Base-by-base conservation (phyloP, 2,329 filamentous ascomycete genomes). In the Ilyonectria destructans region DNA sequence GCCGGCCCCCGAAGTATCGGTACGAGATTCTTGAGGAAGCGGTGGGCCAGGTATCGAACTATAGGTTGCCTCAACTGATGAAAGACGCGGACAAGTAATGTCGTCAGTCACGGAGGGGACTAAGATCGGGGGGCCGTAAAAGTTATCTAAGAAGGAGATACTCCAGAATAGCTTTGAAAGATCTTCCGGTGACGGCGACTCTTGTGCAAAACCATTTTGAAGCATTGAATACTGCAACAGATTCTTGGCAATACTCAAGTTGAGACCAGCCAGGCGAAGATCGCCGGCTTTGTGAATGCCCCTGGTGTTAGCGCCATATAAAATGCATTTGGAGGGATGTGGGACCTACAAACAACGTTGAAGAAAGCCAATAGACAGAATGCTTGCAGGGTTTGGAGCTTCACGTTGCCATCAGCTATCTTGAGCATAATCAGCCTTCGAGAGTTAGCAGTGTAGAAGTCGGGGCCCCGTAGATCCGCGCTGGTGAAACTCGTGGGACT, bases 371-470 rank as follows among this genome's bases (percentile, higher is more conserved):
- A 1, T 0, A 72, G 57, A 0, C 70, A 72, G 0, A 72, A 31
- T 2, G 56, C 48, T 17, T 72, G 70, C 0, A 61, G 49, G n/a
- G 26, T 63, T 5, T 49, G 48, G 4, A 70, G 31, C 1, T 60
- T 35, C 1, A 69, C 43, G 10, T 4, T 63, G 1, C 70, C 70
- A 10, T 69, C 64, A 0, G 67, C 70, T 1, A 72, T 23, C 6
- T 65, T 61, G 0, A 72, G 58, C 70, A 72, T 72, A 5, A 59
- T 23, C 0, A 51, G 21, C 23, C 46, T 66, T 12, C 70, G 54
- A 0, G 70, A 54, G 7, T 33, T 52, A 4, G 58, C 61, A 2
- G 45, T 52, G 1, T 70, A 72, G 9, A 40, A 62, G 1, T 54
- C n/a, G 0, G 67, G 58, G 10, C 35, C 60, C 13, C 52, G 58